Base-by-base conservation (phyloP, 1,284 basidiomycete genomes). In the Thecaphora frezii region DNA sequence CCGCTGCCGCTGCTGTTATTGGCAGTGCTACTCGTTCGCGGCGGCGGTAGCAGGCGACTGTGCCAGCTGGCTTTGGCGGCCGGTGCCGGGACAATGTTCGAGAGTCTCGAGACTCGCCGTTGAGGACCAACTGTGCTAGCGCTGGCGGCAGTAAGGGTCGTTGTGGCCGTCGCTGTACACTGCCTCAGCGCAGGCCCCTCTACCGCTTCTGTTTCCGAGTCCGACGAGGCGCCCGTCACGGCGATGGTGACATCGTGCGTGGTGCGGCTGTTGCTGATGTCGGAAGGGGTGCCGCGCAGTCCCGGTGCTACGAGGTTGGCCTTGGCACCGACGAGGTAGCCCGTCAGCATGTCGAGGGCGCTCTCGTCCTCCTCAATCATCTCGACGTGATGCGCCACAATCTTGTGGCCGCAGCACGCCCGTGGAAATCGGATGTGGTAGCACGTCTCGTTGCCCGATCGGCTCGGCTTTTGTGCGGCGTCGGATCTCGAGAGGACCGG, bases 291-390 rank as follows among this genome's bases (percentile, higher is more conserved):
- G n/a, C 39, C 39, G 8, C 16, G 8, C 39, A 44, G 10, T 3
- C 43, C 43, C 12, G 43, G 43, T 3, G 43, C 43, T 7, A 44
- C n/a, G 3, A 26, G 43, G 18, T 44, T n/a, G 26, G 43, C 43
- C 14, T 25, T 26, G 18, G 26, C 24, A 10, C 28, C 24, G 3
- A 14, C 7, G 24, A 44, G 23, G 24, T 19, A 44, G 23, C 43
- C 43, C 18, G 26, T 30, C 9, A 44, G 26, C 24, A 30, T 25
- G 24, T 44, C 43, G 8, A 3, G 4, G 8, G 24, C n/a, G 18
- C 18, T 28, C 18, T 18, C 24, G 22, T 44, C 26, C 26, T 44
- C 43, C 43, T 44, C 24, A n/a, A 44, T 22, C 43, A 25, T 5
- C 26, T 44, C 43, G 24, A 44, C 26, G 18, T 8, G 19, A 13